A percentile compares a stretch with the other conserved stretches of the same genome.
Conservation (phyloP, 441 rosid genomes). For the Rhodomyrtus psidioides region DNA sequence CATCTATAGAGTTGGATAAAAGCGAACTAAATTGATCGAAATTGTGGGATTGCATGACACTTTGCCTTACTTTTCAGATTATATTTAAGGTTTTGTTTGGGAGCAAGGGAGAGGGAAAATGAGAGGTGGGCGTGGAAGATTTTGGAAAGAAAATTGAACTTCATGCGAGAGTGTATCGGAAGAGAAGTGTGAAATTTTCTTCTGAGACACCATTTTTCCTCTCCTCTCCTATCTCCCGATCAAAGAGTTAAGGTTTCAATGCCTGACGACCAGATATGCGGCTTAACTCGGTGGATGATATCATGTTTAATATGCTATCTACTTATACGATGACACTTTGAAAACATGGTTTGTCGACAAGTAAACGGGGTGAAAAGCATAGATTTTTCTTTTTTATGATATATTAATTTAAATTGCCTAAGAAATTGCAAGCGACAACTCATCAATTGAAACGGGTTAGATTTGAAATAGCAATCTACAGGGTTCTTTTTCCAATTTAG, state of each 20-base stretch:
- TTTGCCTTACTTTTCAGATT: background rate
- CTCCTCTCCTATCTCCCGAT: background rate
- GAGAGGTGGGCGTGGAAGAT: background rate
- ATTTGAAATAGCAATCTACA: background rate
- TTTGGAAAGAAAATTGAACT: background rate
- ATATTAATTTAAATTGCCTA: background rate
- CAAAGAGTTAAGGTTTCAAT: background rate
- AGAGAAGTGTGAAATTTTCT: background rate
- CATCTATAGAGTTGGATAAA: background rate
- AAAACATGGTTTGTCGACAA: background rate
- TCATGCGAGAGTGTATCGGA: background rate
- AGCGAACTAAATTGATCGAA: background rate
- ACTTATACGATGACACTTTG: background rate
- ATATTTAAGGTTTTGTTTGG: background rate
- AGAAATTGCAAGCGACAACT: background rate
- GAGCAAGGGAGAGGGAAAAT: background rate
- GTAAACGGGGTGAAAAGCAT: background rate
- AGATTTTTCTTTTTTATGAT: background rate
- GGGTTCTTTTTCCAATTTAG: background rate
- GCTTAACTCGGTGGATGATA: background rate
- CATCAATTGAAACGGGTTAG: background rate
- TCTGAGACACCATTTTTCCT: background rate
- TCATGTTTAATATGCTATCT: background rate
- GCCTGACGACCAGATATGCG: background rate
- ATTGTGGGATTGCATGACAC: background rate